A percentile compares a stretch with the other conserved stretches of the same genome.
Conservation (phyloP, 2,329 filamentous ascomycete species). For the Colletotrichum falcatum region DNA sequence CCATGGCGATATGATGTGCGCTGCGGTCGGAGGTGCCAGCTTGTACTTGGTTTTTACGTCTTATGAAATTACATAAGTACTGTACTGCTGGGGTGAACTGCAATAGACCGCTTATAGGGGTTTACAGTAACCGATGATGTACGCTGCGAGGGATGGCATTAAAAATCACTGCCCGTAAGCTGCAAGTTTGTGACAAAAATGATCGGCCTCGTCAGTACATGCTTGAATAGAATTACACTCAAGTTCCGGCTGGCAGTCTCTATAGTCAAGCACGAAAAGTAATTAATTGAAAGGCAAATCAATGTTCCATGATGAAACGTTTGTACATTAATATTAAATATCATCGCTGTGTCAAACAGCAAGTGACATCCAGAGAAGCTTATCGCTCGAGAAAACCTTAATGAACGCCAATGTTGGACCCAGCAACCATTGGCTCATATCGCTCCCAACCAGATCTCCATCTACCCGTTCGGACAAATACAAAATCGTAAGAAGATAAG, state of each 20-base stretch:
- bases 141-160: too few relatives aligned
- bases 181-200: background rate
- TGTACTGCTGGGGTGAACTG: too few relatives aligned
- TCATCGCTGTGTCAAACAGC: slow-evolving; percentile 16
- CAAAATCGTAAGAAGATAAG: background rate
- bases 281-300: too few relatives aligned
- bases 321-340: slow-evolving; percentile 12
- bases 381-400: background rate
- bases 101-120: too few relatives aligned
- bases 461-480: background rate
- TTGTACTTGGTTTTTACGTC: too few relatives aligned
- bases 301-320: background rate
- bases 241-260: background rate
- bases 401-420: slow-evolving; percentile 19
- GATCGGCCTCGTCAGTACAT: background rate
- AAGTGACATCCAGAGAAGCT: background rate
- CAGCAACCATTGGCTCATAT: slow-evolving; percentile 13
- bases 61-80: too few relatives aligned
- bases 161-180: background rate
- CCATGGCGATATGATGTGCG: background rate
- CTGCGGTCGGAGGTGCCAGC: too few relatives aligned
- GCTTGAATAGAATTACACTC: background rate
- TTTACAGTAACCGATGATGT: too few relatives aligned
- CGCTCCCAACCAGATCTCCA: background rate
- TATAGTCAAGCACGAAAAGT: background rate